These are phyloP conservation scores for Boletus sp. DNA, from an alignment of 1,284 basidiomycete genomes.

Conservation along the genomic window DNA sequence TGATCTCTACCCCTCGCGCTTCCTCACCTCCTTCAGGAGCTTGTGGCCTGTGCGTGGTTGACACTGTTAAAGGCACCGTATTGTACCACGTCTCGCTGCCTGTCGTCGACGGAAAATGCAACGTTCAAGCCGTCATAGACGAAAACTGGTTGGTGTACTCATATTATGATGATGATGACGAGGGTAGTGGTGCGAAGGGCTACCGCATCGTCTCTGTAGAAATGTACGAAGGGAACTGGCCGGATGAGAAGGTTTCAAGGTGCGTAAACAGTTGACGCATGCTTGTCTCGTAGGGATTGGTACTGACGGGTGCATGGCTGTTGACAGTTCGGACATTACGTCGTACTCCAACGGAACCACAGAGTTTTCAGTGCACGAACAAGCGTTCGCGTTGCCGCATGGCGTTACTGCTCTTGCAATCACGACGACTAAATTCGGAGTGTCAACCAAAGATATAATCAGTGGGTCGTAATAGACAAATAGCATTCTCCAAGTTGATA, in stretches of 20 bases:
- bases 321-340: conserved; percentile 64
- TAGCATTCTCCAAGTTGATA: neutral
- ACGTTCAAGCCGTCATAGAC: conserved; percentile 65
- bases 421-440: conserved; percentile 85
- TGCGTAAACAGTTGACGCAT: conserved; percentile 29
- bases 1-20: conserved; percentile 47
- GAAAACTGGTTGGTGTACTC: conserved; percentile 96
- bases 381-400: conserved; percentile 69
- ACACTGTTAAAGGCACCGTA: conserved; percentile 73
- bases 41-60: conserved; percentile 74
- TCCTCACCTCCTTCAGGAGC: conserved; percentile 3
- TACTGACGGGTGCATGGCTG: conserved; percentile 2
- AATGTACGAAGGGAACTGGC: conserved; percentile 71
- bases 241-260: conserved; percentile 71
- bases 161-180: conserved; percentile 64
- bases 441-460: conserved; percentile 83
- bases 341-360: conserved; percentile 56
- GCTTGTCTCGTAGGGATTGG: neutral
- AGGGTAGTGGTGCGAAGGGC: conserved; percentile 54
- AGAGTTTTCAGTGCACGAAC: conserved; percentile 57
- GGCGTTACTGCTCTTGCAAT: conserved; percentile 66
- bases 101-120: conserved; percentile 44
- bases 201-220: conserved; percentile 78
- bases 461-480: conserved; percentile 44
- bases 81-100: conserved; percentile 64